Evolutionary conservation across 2,329 filamentous ascomycete genomes (phyloP).

Genomic region (Fusarium coffeatum): DNA sequence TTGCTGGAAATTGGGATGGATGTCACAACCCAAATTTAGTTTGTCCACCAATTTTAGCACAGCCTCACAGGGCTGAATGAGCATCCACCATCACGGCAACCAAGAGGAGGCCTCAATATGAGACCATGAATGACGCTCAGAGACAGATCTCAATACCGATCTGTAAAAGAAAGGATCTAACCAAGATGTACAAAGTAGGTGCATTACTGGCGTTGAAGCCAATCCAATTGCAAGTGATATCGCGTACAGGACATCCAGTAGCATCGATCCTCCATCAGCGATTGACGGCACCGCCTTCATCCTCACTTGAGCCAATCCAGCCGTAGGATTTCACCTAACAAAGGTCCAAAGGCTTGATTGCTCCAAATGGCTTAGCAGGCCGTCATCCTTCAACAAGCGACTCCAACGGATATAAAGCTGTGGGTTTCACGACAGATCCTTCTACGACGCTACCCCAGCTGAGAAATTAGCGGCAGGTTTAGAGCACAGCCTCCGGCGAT

Average conservation of each 20-base stretch:
- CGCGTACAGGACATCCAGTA: not conserved
- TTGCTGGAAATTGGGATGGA: not conserved
- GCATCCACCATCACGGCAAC: not conserved
- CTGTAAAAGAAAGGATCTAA: too few relatives aligned
- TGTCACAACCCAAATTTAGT: not conserved
- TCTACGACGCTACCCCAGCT: not conserved
- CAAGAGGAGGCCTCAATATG: not conserved
- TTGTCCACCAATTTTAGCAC: not conserved
- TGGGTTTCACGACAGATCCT: not conserved
- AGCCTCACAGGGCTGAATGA: conserved; percentile 9
- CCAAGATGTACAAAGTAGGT: not conserved
- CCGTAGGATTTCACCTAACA: not conserved
- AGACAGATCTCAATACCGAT: too few relatives aligned
- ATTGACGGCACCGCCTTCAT: not conserved
- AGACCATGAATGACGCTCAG: not conserved
- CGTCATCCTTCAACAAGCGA: not conserved
- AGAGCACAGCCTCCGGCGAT: not conserved
- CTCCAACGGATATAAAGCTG: not conserved
- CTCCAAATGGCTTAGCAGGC: not conserved
- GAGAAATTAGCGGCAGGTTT: not conserved
- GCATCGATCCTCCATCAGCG: not conserved
- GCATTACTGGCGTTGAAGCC: too few relatives aligned
- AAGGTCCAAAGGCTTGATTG: not conserved
- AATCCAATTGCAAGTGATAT: not conserved
- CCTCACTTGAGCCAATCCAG: not conserved